Percentiles rank a stretch among this genome's conserved stretches.
Evolutionary conservation across 768 basidiomycete species (phyloP).

Genomic region (Panellus pusillus): DNA sequence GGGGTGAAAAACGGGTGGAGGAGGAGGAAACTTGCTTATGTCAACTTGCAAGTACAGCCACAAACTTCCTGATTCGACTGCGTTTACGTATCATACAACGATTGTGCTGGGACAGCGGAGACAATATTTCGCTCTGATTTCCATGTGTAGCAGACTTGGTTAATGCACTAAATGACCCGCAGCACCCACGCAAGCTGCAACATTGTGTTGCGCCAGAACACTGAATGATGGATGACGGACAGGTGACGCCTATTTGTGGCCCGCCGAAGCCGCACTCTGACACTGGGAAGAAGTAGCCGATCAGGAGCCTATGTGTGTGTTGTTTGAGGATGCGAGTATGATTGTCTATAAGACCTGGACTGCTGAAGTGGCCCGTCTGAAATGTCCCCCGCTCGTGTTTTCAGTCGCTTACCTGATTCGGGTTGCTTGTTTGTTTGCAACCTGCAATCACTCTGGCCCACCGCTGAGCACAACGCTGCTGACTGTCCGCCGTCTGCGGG

Average conservation of each 20-base stretch:
- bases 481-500: not conserved
- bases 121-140: too few species aligned
- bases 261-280: conserved; percentile 19
- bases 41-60: too few species aligned
- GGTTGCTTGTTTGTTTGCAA: conserved; percentile 7
- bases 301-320: conserved; percentile 13
- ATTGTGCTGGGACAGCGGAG: too few species aligned
- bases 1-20: too few species aligned
- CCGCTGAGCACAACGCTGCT: not conserved
- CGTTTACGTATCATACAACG: too few species aligned
- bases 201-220: too few species aligned
- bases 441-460: not conserved
- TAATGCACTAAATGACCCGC: too few species aligned
- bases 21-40: too few species aligned
- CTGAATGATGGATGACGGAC: not conserved
- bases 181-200: too few species aligned
- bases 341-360: not conserved
- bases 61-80: too few species aligned
- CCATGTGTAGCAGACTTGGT: too few species aligned
- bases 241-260: conserved; percentile 19
- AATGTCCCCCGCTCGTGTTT: not conserved
- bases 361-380: too few species aligned
- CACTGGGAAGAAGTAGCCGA: conserved; percentile 17
- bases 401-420: conserved; percentile 6
- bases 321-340: conserved; percentile 6